Evolutionary conservation across 495 filamentous ascomycete species (phyloP).

Genomic region (Aspergillus cristatus): DNA sequence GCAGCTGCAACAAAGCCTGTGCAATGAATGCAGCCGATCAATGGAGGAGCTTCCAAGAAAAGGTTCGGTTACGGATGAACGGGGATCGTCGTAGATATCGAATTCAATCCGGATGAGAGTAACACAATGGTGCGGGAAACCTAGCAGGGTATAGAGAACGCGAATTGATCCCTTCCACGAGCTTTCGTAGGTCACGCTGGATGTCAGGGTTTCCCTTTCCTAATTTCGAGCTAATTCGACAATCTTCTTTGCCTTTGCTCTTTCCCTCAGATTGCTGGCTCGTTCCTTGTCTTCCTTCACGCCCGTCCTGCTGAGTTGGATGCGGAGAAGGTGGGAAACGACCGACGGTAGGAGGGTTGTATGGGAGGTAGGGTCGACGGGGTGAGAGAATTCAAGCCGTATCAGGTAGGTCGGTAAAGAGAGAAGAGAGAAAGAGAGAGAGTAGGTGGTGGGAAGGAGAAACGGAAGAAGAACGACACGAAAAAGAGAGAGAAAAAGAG

Average conservation of each 20-base stretch:
- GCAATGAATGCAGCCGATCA: constrained; percentile 4
- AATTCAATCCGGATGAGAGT: neutral
- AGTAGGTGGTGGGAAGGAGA: neutral
- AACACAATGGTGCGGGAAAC: neutral
- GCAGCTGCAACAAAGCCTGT: constrained; percentile 7
- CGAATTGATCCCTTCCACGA: too few relatives aligned
- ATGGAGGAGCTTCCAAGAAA: neutral
- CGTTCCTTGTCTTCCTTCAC: neutral
- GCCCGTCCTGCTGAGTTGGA: constrained; percentile 5
- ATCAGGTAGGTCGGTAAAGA: neutral
- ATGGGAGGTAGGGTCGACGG: constrained; percentile 2
- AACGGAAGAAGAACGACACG: constrained; percentile 7
- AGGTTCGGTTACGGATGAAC: too few relatives aligned
- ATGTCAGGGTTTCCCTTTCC: neutral
- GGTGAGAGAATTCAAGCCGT: neutral
- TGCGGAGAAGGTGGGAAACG: constrained; percentile 3
- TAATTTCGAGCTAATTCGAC: neutral
- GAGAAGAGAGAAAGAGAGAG: constrained; percentile 1
- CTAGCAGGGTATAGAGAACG: neutral
- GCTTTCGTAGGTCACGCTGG: neutral
- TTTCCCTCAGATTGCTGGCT: constrained; percentile 1
- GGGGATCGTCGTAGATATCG: neutral
- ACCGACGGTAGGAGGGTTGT: constrained; percentile 3
- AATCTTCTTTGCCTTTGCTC: too few relatives aligned
- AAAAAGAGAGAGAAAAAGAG: constrained; percentile 13